These are phyloP conservation scores for Fusarium xylarioides DNA, from an alignment of 2,329 filamentous ascomycete genomes.

Conservation along the genomic window DNA sequence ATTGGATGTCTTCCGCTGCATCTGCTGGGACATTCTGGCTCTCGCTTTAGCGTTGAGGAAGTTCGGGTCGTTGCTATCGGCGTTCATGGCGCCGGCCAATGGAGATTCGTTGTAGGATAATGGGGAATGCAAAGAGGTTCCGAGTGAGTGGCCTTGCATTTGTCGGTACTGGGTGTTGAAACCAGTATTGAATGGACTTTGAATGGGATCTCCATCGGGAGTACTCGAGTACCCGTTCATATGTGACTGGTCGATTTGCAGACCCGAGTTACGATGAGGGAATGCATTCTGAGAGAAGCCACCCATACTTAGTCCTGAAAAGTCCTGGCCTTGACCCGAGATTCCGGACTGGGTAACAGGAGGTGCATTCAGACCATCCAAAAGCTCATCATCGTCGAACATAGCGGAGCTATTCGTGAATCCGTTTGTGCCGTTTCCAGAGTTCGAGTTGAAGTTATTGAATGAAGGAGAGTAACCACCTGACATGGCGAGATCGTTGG, in stretches of 20 bases:
- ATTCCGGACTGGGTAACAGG: constrained; percentile 62
- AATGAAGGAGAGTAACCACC: constrained; percentile 69
- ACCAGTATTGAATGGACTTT: constrained; percentile 84
- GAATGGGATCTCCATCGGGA: constrained; percentile 89
- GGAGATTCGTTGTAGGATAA: constrained; percentile 53
- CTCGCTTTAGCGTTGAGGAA: constrained; percentile 71
- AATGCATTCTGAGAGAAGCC: constrained; percentile 63
- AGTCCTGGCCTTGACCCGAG: constrained; percentile 65
- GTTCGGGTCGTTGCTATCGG: constrained; percentile 60
- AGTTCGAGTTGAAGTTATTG: constrained; percentile 64
- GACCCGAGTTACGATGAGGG: constrained; percentile 61
- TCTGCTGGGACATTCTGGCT: constrained; percentile 66
- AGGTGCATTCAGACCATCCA: constrained; percentile 74
- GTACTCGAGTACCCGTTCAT: constrained; percentile 89
- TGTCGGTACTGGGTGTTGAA: constrained; percentile 84
- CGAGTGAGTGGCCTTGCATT: constrained; percentile 68
- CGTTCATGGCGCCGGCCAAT: constrained; percentile 58
- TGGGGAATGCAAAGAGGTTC: constrained; percentile 57
- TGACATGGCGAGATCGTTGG: constrained; percentile 81
- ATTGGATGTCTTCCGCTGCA: constrained; percentile 79
- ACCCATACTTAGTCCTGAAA: constrained; percentile 64
- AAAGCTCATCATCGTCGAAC: constrained; percentile 88
- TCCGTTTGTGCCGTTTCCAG: constrained; percentile 69
- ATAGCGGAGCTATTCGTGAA: constrained; percentile 82
- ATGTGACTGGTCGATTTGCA: constrained; percentile 65